These are phyloP conservation scores for Sphaerosporella brunnea DNA, from an alignment of 495 filamentous ascomycete genomes.

Conservation along the genomic window DNA sequence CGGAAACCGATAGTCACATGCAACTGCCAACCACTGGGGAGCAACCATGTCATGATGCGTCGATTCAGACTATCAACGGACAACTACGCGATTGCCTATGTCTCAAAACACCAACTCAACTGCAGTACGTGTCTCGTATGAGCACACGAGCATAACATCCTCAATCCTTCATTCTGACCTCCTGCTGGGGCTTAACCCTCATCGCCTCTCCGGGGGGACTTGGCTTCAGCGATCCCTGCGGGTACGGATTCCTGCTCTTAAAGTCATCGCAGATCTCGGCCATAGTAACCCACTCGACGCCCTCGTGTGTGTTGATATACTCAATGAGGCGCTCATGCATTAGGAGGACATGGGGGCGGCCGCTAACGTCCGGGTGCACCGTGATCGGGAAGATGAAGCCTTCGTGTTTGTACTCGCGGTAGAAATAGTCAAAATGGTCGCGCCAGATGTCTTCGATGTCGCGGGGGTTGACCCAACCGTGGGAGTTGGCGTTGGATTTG, in stretches of 20 bases:
- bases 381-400: slow-evolving; percentile 54
- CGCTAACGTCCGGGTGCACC: slow-evolving; percentile 51
- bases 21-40: no score
- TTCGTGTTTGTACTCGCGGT: slow-evolving; percentile 41
- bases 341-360: slow-evolving; percentile 46
- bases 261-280: slow-evolving; percentile 53
- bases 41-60: no score
- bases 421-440: slow-evolving; percentile 55
- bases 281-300: slow-evolving; percentile 59
- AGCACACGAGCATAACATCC: no score
- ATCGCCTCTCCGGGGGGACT: slow-evolving; percentile 38
- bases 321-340: slow-evolving; percentile 56
- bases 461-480: slow-evolving; percentile 43
- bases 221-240: slow-evolving; percentile 49
- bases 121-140: no score
- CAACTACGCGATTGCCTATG: no score
- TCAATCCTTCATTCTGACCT: slow-evolving; percentile 3
- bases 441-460: slow-evolving; percentile 43
- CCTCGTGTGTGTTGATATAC: slow-evolving; percentile 54
- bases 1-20: no score
- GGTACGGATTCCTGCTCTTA: slow-evolving; percentile 48
- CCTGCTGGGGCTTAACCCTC: slow-evolving; percentile 10
- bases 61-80: no score
- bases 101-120: no score
- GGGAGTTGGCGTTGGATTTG: slow-evolving; percentile 40